phyloP scores from a whole-genome alignment of 1,284 basidiomycete species.

The Omphalotus olearius region DNA sequence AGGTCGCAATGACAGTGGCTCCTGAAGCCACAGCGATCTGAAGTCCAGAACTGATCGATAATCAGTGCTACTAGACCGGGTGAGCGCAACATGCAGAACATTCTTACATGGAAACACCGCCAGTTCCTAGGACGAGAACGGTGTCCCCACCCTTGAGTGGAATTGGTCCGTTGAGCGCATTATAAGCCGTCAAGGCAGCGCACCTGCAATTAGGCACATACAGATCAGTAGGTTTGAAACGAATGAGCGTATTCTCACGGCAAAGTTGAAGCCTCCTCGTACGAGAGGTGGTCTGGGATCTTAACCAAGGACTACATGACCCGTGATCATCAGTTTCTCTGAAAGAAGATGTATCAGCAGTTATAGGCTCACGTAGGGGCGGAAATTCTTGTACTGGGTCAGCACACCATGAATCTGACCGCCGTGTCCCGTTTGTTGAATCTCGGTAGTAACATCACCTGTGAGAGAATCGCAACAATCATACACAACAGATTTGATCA shows the following conservation, averaged over 20 bases:
- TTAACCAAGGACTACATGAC: conserved; percentile 28
- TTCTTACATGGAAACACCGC: conserved; percentile 43
- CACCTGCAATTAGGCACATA: conserved; percentile 22
- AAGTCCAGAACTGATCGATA: conserved; percentile 1
- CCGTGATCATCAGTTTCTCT: not conserved
- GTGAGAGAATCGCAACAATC: too few relatives aligned
- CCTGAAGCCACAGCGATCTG: conserved; percentile 39
- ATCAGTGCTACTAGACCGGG: not conserved
- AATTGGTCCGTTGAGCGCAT: conserved; percentile 33
- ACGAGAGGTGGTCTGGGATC: conserved; percentile 40
- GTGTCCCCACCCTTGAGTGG: conserved; percentile 34
- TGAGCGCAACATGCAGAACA: not conserved
- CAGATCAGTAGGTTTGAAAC: not conserved
- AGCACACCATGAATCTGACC: conserved; percentile 41
- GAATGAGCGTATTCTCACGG: conserved; percentile 23
- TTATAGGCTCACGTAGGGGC: conserved; percentile 24
- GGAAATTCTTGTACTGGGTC: conserved; percentile 37
- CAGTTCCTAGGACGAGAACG: conserved; percentile 43
- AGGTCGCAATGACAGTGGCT: conserved; percentile 44
- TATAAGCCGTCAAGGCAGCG: conserved; percentile 45
- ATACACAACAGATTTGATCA: too few relatives aligned
- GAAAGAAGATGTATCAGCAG: not conserved
- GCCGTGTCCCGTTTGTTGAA: conserved; percentile 31
- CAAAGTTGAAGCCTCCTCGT: conserved; percentile 40
- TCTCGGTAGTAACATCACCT: conserved; percentile 26